Evolutionary conservation across 768 basidiomycete genomes (phyloP), one percentile per base, ranked within the genome.

Genomic region (Mycena olivaceomarginata): DNA sequence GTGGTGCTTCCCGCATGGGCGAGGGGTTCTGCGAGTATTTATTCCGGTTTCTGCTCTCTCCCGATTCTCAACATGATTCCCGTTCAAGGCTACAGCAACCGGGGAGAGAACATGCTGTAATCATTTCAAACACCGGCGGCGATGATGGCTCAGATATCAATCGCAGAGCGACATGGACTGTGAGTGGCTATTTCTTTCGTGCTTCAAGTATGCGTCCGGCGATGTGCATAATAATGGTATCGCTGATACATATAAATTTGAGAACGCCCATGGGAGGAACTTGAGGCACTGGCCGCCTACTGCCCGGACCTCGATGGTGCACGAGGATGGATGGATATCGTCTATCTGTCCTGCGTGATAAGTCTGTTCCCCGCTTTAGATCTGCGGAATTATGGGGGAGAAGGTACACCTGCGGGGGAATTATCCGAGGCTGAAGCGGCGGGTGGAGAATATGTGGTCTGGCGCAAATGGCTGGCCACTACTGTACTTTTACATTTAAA

Each of bases 251-350:
- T 15, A 5, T 48, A 4, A 15, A 48, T n/a, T 48, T 16, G n/a
- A 63, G 51, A 43, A 40, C 16, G 18, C 4, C 62, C 25, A 12
- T n/a, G n/a, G 5, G 63, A 22, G 25, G 63, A 72, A 3, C n/a
- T 20, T 1, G 8, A 20, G 1, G 37, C 37, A 4, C 40, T 72
- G 2, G 39, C 48, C 8, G 71, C 46, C 18, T 72, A 72, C 41
- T 45, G 25, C 20, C 71, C 71, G 11, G 20, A 72, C 63, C 31
- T 64, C 10, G 4, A 48, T 5, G 46, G 18, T 31, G 41, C 57
- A 13, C 56, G 41, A 6, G 71, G 71, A 5, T 72, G 64, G 71
- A 37, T 72, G 46, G 63, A 72, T 25, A 72, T 72, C 25, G 31
- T 72, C 22, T 66, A 66, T 45, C 48, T 72, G 3, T 22, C 48